Conservation (phyloP, 73 alveolate genomes). For the Paramecium primaurelia region DNA sequence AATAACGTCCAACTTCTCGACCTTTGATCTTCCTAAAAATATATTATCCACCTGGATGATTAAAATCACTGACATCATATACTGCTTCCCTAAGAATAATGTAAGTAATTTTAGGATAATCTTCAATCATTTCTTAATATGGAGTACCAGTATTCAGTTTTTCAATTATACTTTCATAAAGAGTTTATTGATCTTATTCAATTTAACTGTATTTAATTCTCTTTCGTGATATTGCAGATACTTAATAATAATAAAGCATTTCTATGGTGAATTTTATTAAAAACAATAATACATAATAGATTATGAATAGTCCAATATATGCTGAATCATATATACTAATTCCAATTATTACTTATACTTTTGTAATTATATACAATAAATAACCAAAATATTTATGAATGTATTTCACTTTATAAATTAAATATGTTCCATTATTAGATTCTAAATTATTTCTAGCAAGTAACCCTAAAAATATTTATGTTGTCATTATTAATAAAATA, state of each 20-base stretch:
- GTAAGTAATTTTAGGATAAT: constrained; percentile 34
- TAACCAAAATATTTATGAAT: constrained; percentile 18
- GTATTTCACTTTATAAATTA: background rate
- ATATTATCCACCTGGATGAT: constrained; percentile 65
- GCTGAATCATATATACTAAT: background rate
- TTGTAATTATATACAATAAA: background rate
- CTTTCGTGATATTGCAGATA: background rate
- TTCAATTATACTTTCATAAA: constrained; percentile 20
- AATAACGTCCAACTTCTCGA: constrained; percentile 53
- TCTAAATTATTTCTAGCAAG: constrained; percentile 37
- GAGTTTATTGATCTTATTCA: background rate
- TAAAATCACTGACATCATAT: constrained; percentile 50
- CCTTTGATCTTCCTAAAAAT: constrained; percentile 29
- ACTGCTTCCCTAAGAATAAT: constrained; percentile 37
- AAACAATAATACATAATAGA: background rate
- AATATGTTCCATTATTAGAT: background rate
- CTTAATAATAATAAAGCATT: constrained; percentile 1
- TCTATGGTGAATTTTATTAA: background rate
- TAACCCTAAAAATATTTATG: constrained; percentile 11
- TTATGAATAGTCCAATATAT: background rate
- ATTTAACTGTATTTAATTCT: constrained; percentile 9
- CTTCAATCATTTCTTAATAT: background rate
- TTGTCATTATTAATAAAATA: background rate
- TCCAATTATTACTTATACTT: constrained; percentile 15
- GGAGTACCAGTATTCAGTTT: background rate